Percentiles rank a stretch among this genome's conserved stretches.
Conservation (phyloP, 2,329 filamentous ascomycete genomes). For the Trichoderma hamatum region DNA sequence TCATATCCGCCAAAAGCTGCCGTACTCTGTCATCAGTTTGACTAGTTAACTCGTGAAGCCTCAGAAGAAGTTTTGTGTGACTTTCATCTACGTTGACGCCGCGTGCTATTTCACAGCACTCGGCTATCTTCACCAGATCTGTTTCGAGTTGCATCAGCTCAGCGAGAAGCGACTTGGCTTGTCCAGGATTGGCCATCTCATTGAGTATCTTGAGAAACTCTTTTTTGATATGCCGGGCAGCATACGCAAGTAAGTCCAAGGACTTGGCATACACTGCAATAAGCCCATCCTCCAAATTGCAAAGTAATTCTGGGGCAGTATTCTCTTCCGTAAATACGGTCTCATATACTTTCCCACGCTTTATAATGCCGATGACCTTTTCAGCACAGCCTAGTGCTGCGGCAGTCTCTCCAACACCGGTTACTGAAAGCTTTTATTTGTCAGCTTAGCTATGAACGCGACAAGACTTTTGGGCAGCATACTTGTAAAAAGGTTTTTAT, state of each 20-base stretch:
- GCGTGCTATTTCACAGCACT: background rate
- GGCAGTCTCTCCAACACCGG: background rate
- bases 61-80: background rate
- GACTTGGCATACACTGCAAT: background rate
- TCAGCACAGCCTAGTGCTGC: background rate
- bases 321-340: background rate
- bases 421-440: background rate
- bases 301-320: background rate
- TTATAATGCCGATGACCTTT: background rate
- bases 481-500: conserved; percentile 7
- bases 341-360: conserved; percentile 11
- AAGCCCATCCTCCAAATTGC: background rate
- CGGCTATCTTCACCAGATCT: background rate
- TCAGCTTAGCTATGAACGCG: background rate
- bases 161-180: background rate
- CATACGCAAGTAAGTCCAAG: conserved; percentile 12
- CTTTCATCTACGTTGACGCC: background rate
- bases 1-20: background rate
- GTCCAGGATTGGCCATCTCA: background rate
- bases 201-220: background rate
- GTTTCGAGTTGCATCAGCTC: background rate
- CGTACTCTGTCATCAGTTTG: background rate
- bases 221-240: background rate
- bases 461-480: background rate
- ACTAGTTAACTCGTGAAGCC: background rate